Base-by-base conservation (phyloP, 768 basidiomycete genomes). In the Mycena rosella region DNA sequence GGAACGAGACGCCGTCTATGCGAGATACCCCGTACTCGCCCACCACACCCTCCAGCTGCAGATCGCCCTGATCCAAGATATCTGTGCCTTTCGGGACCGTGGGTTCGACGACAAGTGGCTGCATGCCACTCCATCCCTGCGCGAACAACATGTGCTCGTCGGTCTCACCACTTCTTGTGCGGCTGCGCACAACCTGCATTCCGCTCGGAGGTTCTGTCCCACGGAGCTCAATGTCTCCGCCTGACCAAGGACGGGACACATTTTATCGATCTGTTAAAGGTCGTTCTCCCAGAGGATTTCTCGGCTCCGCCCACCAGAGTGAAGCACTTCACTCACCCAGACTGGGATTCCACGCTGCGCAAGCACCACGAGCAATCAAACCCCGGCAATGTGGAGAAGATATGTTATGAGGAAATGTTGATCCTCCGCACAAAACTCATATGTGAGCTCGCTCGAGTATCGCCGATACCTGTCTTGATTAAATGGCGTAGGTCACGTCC, bases 381-480 rank as follows among this genome's bases (percentile, higher is more conserved):
- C 17, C 42, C 52, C 7, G 13, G 22, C 6, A 52, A 54, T 15
- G 1, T 30, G 13, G 61, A 44, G 10, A 45, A 55, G 27, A 17
- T 32, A 2, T 24, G 15, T 3, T 52, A 51, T 22, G 6, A n/a
- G 26, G 18, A 18, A 22, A 26, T 55, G 29, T 24, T 55, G n/a
- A 38, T 55, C 29, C 51, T 63, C 30, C 32, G 61, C 20, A 63
- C 61, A 3, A 63, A 63, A 55, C 42, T 63, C 6, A 63, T 63
- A 2, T 45, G 52, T 54, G 53, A 45, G 61, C 17, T 4, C 15
- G 2, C 29, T 8, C 26, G 27, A 45, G 18, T n/a, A 1, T 20
- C 22, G 22, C 10, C 24, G 18, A 47, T 32, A 40, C 27, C 8
- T 27, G 11, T n/a, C 8, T 7, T 61, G 15, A 26, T 27, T 52